A percentile compares a stretch with the other conserved stretches of the same genome.
Evolutionary conservation across 495 filamentous ascomycete genomes (phyloP).

Genomic region (Cladorrhinum samala): DNA sequence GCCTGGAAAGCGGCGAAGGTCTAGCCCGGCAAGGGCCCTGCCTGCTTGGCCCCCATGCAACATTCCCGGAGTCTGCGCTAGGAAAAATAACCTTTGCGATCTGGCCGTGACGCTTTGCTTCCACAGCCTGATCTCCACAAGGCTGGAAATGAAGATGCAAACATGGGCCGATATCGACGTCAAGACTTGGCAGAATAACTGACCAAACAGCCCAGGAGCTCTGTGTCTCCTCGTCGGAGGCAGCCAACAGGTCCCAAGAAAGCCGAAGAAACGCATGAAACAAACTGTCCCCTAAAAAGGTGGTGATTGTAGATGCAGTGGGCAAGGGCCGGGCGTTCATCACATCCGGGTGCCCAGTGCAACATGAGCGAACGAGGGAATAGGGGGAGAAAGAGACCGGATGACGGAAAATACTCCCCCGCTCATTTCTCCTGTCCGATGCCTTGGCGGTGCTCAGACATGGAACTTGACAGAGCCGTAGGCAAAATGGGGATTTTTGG

Average conservation of each 20-base stretch:
- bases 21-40: too few relatives aligned
- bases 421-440: neutral
- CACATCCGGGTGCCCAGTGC: slow-evolving; percentile 17
- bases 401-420: slow-evolving; percentile 15
- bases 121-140: neutral
- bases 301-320: slow-evolving; percentile 1
- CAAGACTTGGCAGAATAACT: neutral
- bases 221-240: neutral
- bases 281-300: slow-evolving; percentile 6
- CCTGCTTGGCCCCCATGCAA: too few relatives aligned
- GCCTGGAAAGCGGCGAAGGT: too few relatives aligned
- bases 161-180: neutral
- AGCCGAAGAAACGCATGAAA: slow-evolving; percentile 7
- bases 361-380: slow-evolving; percentile 2
- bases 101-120: neutral
- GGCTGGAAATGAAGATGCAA: too few relatives aligned
- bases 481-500: slow-evolving; percentile 20
- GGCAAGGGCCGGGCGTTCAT: slow-evolving; percentile 4
- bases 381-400: slow-evolving; percentile 7
- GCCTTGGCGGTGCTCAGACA: slow-evolving; percentile 25
- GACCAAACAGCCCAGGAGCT: neutral
- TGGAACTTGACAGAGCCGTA: slow-evolving; percentile 21
- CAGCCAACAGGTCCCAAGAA: slow-evolving; percentile 8
- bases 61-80: too few relatives aligned
- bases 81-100: too few relatives aligned